Percentiles rank a stretch among this genome's conserved stretches.
phyloP scores from a whole-genome alignment of 805 yeast species.

The Wickerhamomyces sydowiorum region DNA sequence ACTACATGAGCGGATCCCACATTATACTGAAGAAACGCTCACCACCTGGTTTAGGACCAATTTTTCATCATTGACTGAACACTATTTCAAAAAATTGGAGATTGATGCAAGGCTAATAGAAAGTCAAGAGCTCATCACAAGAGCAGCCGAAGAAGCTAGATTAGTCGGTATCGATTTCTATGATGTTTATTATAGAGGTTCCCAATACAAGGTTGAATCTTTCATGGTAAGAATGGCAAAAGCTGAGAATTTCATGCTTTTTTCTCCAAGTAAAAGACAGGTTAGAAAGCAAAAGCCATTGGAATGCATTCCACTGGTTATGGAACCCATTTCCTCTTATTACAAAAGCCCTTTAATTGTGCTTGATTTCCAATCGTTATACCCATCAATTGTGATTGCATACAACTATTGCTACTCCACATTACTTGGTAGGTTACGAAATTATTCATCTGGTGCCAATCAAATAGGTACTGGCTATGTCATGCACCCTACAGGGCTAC shows the following conservation, averaged over 20 bases:
- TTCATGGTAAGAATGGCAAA: conserved; percentile 70
- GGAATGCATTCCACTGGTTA: conserved; percentile 82
- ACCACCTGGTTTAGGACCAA: conserved; percentile 38
- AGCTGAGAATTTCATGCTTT: conserved; percentile 62
- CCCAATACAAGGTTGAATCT: conserved; percentile 92
- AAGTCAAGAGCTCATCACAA: conserved; percentile 58
- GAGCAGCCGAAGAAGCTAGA: conserved; percentile 78
- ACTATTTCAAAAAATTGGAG: conserved; percentile 39
- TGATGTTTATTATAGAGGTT: conserved; percentile 84
- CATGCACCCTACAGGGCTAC: conserved; percentile 49
- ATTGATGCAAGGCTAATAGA: conserved; percentile 34
- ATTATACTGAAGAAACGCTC: conserved; percentile 42
- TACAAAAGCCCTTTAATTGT: conserved; percentile 89
- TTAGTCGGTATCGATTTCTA: conserved; percentile 85
- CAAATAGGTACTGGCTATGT: conserved; percentile 43
- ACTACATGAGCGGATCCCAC: conserved; percentile 65
- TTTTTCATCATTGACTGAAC: conserved; percentile 35
- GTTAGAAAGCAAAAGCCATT: conserved; percentile 82
- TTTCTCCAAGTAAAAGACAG: conserved; percentile 75
- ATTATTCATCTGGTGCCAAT: conserved; percentile 40
- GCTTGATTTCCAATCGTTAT: conserved; percentile 87
- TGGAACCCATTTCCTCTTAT: conserved; percentile 85
- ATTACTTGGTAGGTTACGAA: conserved; percentile 54
- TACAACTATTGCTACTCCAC: conserved; percentile 85
- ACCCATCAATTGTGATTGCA: conserved; percentile 90